These are phyloP conservation scores for Amanita subjunquillea DNA, from an alignment of 768 basidiomycete genomes.

Conservation along the genomic window DNA sequence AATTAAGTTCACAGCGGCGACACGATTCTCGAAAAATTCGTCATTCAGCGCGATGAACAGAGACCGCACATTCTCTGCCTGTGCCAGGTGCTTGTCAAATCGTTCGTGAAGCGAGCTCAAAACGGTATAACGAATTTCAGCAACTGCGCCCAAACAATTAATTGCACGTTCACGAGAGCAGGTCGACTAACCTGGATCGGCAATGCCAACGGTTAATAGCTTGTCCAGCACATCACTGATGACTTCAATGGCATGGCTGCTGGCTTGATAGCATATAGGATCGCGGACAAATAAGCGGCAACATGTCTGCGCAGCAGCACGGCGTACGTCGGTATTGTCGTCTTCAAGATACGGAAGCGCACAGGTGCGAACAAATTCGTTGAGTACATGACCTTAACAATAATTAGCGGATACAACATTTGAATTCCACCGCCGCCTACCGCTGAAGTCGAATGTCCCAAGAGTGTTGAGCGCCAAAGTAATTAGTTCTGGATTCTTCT, in stretches of 20 bases:
- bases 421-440: slow-evolving; percentile 25
- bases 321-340: slow-evolving; percentile 78
- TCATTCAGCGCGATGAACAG: slow-evolving; percentile 97
- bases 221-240: slow-evolving; percentile 98
- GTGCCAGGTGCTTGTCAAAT: slow-evolving; percentile 94
- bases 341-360: slow-evolving; percentile 92
- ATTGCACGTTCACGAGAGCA: background rate
- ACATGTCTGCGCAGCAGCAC: slow-evolving; percentile 86
- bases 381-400: slow-evolving; percentile 72
- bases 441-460: slow-evolving; percentile 90
- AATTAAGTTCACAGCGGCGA: slow-evolving; percentile 84
- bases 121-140: slow-evolving; percentile 78
- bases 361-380: slow-evolving; percentile 89
- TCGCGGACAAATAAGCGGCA: slow-evolving; percentile 88
- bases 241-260: slow-evolving; percentile 91
- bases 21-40: slow-evolving; percentile 88
- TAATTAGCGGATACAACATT: background rate
- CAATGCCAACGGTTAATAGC: slow-evolving; percentile 87
- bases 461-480: slow-evolving; percentile 81
- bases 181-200: slow-evolving; percentile 70
- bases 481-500: slow-evolving; percentile 58
- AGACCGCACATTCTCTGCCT: slow-evolving; percentile 96
- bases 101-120: slow-evolving; percentile 81
- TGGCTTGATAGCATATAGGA: slow-evolving; percentile 92
- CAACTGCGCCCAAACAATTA: slow-evolving; percentile 32